Evolutionary conservation across 2,329 filamentous ascomycete species (phyloP).

Genomic region (Ilyonectria sp.): DNA sequence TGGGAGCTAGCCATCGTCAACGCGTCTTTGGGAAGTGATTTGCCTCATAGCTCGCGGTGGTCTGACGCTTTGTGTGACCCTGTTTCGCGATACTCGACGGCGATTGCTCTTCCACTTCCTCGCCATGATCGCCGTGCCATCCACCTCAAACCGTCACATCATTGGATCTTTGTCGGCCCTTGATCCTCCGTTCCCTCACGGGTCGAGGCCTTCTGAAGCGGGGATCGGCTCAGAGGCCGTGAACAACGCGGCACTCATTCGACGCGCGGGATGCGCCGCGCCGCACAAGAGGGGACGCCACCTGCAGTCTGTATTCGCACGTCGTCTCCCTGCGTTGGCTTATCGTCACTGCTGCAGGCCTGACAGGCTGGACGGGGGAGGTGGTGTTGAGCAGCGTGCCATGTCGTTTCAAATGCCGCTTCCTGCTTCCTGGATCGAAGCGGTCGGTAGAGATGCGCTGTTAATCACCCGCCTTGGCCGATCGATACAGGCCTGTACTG

Average conservation of each 20-base stretch:
- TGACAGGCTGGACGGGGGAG: neutral
- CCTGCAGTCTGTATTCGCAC: constrained; percentile 12
- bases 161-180: neutral
- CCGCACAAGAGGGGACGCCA: constrained; percentile 38
- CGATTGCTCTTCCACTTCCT: constrained; percentile 9
- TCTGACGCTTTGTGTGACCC: constrained; percentile 11
- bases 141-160: neutral
- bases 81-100: constrained; percentile 2
- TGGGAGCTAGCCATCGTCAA: constrained; percentile 25
- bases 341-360: neutral
- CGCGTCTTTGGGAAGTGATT: constrained; percentile 27
- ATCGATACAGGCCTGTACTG: constrained; percentile 14
- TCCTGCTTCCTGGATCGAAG: constrained; percentile 18
- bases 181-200: constrained; percentile 14
- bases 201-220: constrained; percentile 20
- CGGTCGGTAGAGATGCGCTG: constrained; percentile 25
- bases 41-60: constrained; percentile 16
- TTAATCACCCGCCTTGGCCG: constrained; percentile 29
- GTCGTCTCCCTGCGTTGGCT: neutral
- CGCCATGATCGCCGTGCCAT: constrained; percentile 12
- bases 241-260: constrained; percentile 23
- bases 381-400: constrained; percentile 3
- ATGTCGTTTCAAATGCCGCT: constrained; percentile 33
- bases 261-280: constrained; percentile 45
- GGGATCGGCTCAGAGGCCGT: constrained; percentile 23